Base-by-base conservation (phyloP, 208 protist genomes). In the Trypanosoma conorhini region DNA sequence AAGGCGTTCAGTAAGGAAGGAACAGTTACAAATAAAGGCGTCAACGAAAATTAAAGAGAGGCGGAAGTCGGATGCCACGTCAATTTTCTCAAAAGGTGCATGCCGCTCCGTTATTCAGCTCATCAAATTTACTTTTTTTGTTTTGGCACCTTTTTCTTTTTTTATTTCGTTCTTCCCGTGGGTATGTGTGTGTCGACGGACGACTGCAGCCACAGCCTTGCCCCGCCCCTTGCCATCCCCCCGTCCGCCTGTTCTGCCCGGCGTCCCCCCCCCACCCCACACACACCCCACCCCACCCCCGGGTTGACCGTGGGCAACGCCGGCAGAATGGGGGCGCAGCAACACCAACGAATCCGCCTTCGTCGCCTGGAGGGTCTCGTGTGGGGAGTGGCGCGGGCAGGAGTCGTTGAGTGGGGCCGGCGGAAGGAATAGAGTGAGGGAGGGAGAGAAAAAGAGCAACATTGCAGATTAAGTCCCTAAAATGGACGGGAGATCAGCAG, bases 31-130 rank as follows among this genome's bases (percentile, higher is more conserved):
- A 21, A 28, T 17, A 62, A n/a, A 40, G 35, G 22, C 52, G 54
- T 44, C 33, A 61, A 52, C 50, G 46, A 42, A 67, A 58, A 58
- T 58, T 4, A 24, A 40, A 58, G 58, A 67, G 62, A 24, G 46
- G 40, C 8, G 21, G 26, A 19, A 66, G 35, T 1, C 26, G 19
- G 26, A 54, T 35, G 21, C 12, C 5, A 26, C 22, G 21, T 5
- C 35, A 2, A 3, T 30, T 56, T 12, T 24, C 5, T 22, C 17
- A 56, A 30, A 10, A 31, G 28, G 5, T 31, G 8, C 26, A 10
- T 38, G 30, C 15, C 5, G 1, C 12, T 66, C 56, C 56, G 19
- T 55, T 56, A 55, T 55, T 35, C 28, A 15, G 12, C 2, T 55
- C n/a, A 33, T 50, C 7, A 3, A 5, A 59, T 40, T 68, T 51